These are phyloP conservation scores for Thraustochytrium striatum DNA, from an alignment of 352 stramenopile species.

Conservation along the genomic window DNA sequence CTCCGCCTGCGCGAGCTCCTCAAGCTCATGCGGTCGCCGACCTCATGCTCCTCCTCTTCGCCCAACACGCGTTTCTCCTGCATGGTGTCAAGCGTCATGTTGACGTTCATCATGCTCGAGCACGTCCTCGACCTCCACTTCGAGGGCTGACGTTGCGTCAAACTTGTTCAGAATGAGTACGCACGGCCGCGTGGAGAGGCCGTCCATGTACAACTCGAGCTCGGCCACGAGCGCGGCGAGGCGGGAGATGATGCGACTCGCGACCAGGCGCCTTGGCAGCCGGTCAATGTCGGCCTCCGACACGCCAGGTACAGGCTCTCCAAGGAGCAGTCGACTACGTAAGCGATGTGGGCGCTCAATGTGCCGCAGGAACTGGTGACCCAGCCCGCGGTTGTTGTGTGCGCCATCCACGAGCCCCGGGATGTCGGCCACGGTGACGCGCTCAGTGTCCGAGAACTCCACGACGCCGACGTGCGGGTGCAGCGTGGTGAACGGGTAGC, in stretches of 20 bases:
- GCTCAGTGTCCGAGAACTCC: slow-evolving; percentile 51
- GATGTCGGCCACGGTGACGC: slow-evolving; percentile 70
- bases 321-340: slow-evolving; percentile 63
- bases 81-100: too few relatives aligned
- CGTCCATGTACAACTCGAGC: slow-evolving; percentile 42
- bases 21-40: too few relatives aligned
- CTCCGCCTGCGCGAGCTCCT: too few relatives aligned
- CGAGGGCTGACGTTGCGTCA: not conserved
- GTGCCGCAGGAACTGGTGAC: slow-evolving; percentile 94
- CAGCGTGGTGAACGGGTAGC: slow-evolving; percentile 96
- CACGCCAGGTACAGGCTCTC: not conserved
- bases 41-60: too few relatives aligned
- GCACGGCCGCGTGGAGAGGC: slow-evolving; percentile 21
- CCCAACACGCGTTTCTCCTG: too few relatives aligned
- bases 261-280: not conserved
- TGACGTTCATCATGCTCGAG: too few relatives aligned
- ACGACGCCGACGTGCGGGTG: slow-evolving; percentile 86
- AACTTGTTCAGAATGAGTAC: slow-evolving; percentile 47
- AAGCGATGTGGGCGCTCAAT: slow-evolving; percentile 91
- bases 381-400: slow-evolving; percentile 91
- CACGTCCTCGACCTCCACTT: too few relatives aligned
- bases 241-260: not conserved
- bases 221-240: slow-evolving; percentile 1
- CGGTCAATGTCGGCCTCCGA: not conserved
- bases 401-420: slow-evolving; percentile 80